Evolutionary conservation across 208 protist species (phyloP).

Genomic region (Trypanosoma caninum): DNA sequence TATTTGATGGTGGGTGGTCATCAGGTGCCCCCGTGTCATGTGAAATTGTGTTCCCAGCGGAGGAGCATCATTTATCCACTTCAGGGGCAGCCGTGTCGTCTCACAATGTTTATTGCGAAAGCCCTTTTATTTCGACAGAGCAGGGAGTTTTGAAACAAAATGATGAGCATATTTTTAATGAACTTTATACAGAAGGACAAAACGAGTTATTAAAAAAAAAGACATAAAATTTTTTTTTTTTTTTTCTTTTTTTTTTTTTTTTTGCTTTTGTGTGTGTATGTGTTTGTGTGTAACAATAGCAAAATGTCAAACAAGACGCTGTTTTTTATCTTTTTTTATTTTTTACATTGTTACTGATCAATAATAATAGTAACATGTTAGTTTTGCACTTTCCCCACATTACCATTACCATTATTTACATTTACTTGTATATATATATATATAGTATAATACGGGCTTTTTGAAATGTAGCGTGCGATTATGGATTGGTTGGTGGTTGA

Average conservation of each 20-base stretch:
- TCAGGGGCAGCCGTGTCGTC: not conserved
- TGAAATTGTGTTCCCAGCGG: conserved; percentile 2
- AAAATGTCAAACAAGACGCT: too few relatives aligned
- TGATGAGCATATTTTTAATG: conserved; percentile 40
- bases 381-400: too few relatives aligned
- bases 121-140: not conserved
- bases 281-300: not conserved
- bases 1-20: conserved; percentile 21
- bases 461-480: too few relatives aligned
- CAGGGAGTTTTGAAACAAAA: conserved; percentile 13
- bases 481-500: too few relatives aligned
- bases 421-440: too few relatives aligned
- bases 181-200: conserved; percentile 34
- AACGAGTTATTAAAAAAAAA: not conserved
- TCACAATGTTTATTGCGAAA: not conserved
- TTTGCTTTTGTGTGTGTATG: not conserved
- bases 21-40: conserved; percentile 21
- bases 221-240: not conserved
- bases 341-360: not conserved
- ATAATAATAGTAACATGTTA: too few relatives aligned
- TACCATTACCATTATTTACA: too few relatives aligned
- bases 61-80: not conserved
- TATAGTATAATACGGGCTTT: too few relatives aligned
- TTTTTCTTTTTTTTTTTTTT: not conserved
- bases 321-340: too few relatives aligned